Evolutionary conservation across 129 eudicot genomes (phyloP).

Genomic region (Escallonia rubra): DNA sequence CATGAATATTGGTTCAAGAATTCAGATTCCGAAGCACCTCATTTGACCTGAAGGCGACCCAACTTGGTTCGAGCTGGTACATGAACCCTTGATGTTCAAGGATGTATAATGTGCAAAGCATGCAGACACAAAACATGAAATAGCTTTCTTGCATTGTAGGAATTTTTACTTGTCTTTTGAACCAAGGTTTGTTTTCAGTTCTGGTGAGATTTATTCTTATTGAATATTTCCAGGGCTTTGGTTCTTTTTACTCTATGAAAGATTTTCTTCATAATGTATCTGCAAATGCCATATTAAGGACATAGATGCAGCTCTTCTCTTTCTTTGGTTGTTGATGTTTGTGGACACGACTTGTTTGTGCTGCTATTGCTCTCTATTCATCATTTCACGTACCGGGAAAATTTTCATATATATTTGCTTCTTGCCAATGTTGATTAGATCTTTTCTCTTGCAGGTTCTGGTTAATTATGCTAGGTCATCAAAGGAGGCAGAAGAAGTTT

Average conservation of each 20-base stretch:
- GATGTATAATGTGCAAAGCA: too few species aligned
- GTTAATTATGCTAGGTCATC: conserved; percentile 98
- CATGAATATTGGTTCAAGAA: too few species aligned
- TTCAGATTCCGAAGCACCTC: too few species aligned
- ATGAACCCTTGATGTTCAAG: too few species aligned
- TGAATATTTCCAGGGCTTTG: neutral
- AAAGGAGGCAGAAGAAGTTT: conserved; percentile 98
- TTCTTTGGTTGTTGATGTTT: neutral
- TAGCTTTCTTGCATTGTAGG: neutral
- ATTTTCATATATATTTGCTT: neutral
- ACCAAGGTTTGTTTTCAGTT: too few species aligned
- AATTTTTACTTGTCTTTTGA: too few species aligned
- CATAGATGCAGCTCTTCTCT: too few species aligned
- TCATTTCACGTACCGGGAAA: neutral
- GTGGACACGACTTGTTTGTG: neutral
- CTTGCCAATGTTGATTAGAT: conserved; percentile 4
- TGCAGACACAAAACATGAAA: too few species aligned
- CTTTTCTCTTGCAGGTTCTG: conserved; percentile 55
- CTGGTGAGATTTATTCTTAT: neutral
- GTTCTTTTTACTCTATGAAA: neutral
- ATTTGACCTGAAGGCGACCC: too few species aligned
- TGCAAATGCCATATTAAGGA: too few species aligned
- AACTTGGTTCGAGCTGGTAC: too few species aligned
- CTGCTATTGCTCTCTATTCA: neutral
- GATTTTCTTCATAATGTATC: neutral